These are phyloP conservation scores for Aspergillus puulaauensis DNA, from an alignment of 2,329 filamentous ascomycete genomes.

Conservation along the genomic window DNA sequence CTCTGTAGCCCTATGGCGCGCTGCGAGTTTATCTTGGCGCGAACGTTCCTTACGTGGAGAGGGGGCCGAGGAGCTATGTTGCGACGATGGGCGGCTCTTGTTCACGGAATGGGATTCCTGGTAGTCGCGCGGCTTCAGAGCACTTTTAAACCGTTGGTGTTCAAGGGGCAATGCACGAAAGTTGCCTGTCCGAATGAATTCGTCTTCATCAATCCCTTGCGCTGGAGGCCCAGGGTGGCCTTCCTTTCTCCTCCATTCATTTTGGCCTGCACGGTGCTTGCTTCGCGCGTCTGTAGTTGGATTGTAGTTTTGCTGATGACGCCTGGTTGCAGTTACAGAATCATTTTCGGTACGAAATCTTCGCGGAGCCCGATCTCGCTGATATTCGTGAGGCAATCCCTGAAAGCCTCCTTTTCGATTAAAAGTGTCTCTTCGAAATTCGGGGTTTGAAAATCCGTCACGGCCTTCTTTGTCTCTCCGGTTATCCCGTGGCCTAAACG, in stretches of 20 bases:
- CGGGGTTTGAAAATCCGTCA: neutral
- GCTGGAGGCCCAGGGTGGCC: neutral
- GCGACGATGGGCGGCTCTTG: neutral
- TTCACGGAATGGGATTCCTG: neutral
- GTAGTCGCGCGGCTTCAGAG: neutral
- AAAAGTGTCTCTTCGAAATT: neutral
- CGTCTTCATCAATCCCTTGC: constrained; percentile 23
- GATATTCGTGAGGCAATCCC: neutral
- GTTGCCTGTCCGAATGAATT: constrained; percentile 32
- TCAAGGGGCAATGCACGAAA: constrained; percentile 27
- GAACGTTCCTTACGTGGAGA: neutral
- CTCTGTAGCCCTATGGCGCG: constrained; percentile 22
- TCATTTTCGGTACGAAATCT: neutral
- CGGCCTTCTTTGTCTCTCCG: neutral
- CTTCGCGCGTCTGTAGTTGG: neutral
- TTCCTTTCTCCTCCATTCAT: neutral
- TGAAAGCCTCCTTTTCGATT: neutral
- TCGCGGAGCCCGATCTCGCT: neutral
- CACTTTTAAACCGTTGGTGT: constrained; percentile 16
- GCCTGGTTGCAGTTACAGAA: neutral
- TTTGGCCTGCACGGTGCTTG: neutral
- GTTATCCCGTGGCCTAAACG: neutral
- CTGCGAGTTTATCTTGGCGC: neutral
- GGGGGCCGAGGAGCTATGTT: neutral
- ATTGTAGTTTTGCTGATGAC: neutral